Conservation (phyloP, 129 eudicot species). For the Flaveria brownii region DNA sequence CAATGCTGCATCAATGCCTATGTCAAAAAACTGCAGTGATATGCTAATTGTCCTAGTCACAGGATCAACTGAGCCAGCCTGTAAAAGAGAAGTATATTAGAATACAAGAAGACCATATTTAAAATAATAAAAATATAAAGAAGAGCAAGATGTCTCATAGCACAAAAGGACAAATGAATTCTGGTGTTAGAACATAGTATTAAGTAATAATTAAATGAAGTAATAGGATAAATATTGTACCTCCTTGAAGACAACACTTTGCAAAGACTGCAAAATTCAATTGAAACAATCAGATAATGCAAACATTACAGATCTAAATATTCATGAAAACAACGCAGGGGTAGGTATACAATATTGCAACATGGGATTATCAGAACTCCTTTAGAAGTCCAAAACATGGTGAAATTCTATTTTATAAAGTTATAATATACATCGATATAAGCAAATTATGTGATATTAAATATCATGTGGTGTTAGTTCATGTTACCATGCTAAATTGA, state of each 20-base stretch:
- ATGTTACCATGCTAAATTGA: not conserved
- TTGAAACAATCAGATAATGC: constrained; percentile 28
- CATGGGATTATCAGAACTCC: not conserved
- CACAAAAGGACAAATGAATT: not conserved
- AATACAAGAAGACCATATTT: not conserved
- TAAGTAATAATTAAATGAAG: constrained; percentile 4
- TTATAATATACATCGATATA: not conserved
- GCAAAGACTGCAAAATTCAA: constrained; percentile 78
- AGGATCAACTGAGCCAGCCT: constrained; percentile 97
- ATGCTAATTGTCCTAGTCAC: constrained; percentile 93
- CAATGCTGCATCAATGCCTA: constrained; percentile 80
- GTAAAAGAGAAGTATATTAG: constrained; percentile 24
- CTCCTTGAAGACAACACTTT: constrained; percentile 98
- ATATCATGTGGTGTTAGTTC: not conserved
- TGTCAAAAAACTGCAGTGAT: constrained; percentile 82
- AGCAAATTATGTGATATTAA: not conserved
- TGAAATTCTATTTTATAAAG: not conserved
- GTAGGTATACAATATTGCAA: not conserved
- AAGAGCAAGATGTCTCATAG: constrained; percentile 9
- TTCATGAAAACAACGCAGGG: not conserved
- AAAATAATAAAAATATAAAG: not conserved
- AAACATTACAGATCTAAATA: not conserved
- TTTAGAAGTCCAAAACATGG: not conserved
- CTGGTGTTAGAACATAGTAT: constrained; percentile 3
- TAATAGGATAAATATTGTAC: constrained; percentile 40